These are phyloP conservation scores for Coemansia sp. DNA, from an alignment of 192 early-diverging fungal species.

Conservation along the genomic window DNA sequence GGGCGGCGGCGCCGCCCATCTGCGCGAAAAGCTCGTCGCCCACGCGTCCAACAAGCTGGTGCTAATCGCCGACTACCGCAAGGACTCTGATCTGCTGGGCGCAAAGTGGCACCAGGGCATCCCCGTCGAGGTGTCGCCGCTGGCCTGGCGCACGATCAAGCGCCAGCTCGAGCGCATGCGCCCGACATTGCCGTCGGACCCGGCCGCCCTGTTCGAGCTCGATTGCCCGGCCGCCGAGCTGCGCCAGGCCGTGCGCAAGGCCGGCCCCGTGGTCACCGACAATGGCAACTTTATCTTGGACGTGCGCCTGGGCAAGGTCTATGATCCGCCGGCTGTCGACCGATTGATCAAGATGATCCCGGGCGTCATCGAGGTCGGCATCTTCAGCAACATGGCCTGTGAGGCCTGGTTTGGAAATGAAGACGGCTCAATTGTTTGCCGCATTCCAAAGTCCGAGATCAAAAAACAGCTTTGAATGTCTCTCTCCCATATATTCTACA, in stretches of 20 bases:
- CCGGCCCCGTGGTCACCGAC: constrained; percentile 91
- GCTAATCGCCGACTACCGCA: constrained; percentile 87
- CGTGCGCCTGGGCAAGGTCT: constrained; percentile 73
- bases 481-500: background rate
- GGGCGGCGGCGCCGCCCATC: constrained; percentile 89
- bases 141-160: constrained; percentile 69
- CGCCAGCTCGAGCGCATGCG: constrained; percentile 48
- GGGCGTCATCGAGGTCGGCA: constrained; percentile 88
- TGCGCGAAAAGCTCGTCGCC: constrained; percentile 93
- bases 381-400: constrained; percentile 83
- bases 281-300: constrained; percentile 92
- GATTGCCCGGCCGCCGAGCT: constrained; percentile 56
- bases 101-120: constrained; percentile 85
- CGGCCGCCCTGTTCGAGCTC: constrained; percentile 18
- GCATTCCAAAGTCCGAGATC: constrained; percentile 17
- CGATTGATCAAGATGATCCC: constrained; percentile 65
- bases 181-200: background rate
- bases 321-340: constrained; percentile 57
- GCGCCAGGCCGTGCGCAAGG: constrained; percentile 82
- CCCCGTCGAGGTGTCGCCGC: constrained; percentile 85
- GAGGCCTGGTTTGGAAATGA: constrained; percentile 80
- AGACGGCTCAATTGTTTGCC: constrained; percentile 61
- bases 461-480: constrained; percentile 10
- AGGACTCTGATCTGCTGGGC: constrained; percentile 73
- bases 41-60: constrained; percentile 76